Evolutionary conservation across 1,139 yeast species (phyloP), one percentile per base, ranked within the genome.

Genomic region (Kodamaea suecica): DNA sequence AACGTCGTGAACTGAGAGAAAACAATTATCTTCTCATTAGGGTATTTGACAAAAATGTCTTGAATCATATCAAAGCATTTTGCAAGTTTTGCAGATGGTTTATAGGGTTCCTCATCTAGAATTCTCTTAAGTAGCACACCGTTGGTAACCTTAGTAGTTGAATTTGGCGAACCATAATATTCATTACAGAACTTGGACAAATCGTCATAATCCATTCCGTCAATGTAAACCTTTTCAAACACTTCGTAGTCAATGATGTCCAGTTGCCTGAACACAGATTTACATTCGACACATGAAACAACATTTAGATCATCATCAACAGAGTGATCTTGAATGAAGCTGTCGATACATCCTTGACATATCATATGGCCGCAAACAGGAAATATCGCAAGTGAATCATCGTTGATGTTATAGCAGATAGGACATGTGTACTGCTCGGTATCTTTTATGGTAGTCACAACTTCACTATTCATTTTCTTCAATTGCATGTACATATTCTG

Each of bases 1-100:
- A 85, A 73, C 1, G 81, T 65, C 2, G 94, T 83, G 59, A 92
- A 92, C 47, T 87, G 95, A 1, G 95, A 84, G 50, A 92, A 92
- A 1, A 92, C 67, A 38, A 92, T 76, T 8, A 83, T 61, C 51
- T 84, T 84, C 40, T 83, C 92, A 27, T 63, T 73, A 0, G 76
- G 72, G 28, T 62, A 53, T 4, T 63, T 57, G 0, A 38, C 40
- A 29, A 65, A 53, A 13, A 83, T 73, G 3, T 66, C 57, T 17
- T 62, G 44, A 12, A 82, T 56, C 15, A 76, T 40, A 32, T 67
- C 65, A 30, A 80, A 41, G 29, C 80, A 66, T 41, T 70, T 68
- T 7, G 62, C 65, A 43, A 80, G 67, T 47, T 82, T 82, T 2
- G 81, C 77, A 2, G 84, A 79, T 4, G 68, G 59, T 13, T 57